Base-by-base conservation (phyloP, 1,284 basidiomycete species). In the Cryptococcus deneoformans region DNA sequence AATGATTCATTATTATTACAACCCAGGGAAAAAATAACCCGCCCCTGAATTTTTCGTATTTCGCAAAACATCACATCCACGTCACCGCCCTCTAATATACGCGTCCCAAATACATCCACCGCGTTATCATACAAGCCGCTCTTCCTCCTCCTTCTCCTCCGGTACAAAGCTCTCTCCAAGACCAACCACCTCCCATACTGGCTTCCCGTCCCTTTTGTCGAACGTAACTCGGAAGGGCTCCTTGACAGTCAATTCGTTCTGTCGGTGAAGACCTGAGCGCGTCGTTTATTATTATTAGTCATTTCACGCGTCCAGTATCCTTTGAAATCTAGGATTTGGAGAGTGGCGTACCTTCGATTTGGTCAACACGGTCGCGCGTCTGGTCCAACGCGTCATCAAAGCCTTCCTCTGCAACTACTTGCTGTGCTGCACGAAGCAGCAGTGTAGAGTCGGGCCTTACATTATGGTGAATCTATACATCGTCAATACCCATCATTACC, bases 361-460 rank as follows among this genome's bases (percentile, higher is more conserved):
- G 77, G 61, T 85, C 88, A 39, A 92, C 85, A 37, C 89, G 82
- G 63, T 84, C 83, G 51, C 86, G 81, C 34, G 90, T 89, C 57
- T 79, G 80, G 54, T 89, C 82, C 12, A 92, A 81, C 51, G 85
- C 69, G 36, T 88, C 84, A 57, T 90, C 85, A 70, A 92, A 90
- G 12, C 84, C 86, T 49, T 87, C 84, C 68, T 84, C 83, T 38
- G 84, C 79, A 36, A 87, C 85, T 9, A 91, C 85, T 64, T 87
- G 80, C 59, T 82, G 80, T 10, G 86, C 86, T 36, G 87, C 86
- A 57, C 84, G 84, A 5, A 90, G 79, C 48, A 88, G 83, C 38
- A 89, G 79, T 79, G 87, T 84, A 0, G 86, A 90, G 75, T 91
- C 90, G 12, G 88, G 87, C 46, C 86, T 85, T 12, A 92, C 86